Evolutionary conservation across 2,329 filamentous ascomycete genomes (phyloP), one percentile per base, ranked within the genome.

Genomic region (Trichoderma cornu-damae): DNA sequence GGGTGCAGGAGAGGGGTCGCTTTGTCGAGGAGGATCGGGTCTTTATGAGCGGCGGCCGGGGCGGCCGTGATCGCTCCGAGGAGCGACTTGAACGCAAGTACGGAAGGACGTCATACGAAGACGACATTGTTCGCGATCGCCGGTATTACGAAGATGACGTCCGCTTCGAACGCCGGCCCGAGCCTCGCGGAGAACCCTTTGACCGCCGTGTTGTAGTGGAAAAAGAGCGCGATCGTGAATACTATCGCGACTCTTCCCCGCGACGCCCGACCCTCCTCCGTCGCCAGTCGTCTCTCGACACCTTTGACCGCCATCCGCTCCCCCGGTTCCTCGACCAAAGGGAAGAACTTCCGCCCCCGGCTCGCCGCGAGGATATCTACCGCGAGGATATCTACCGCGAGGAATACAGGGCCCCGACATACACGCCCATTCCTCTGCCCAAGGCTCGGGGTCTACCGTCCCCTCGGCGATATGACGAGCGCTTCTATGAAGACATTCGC

Each of bases 201-300:
- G 82, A 83, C 58, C 77, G 80, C 53, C 80, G 82, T 30, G 80
- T 80, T 59, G 76, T 81, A 43, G 69, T 85, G 61, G 76, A 80
- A 59, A 77, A 78, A 58, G 84, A 86, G 61, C 75, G 77, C 30
- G 81, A 84, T 54, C 70, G 79, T 50, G 78, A 75, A 11, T 68
- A 71, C 34, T 60, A 65, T 43, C 74, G 79, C 26, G 73, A 70
- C 40, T 72, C 79, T 4, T 79, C 81, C 8, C 81, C 79, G 54
- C 78, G 80, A 32, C 80, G 88, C 44, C 91, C 90, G 2, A 67
- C 79, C 28, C 79, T 92, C 61, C 68, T 94, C 50, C 83, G 92
- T 58, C 84, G 92, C 42, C 91, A 96, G 70, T 96, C 90, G 12
- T 96, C 90, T 52, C 79, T 96, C 37, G 92, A 96, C 70, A 96